Percentiles rank a stretch among this genome's conserved stretches.
phyloP scores from a whole-genome alignment of 2,329 filamentous ascomycete species.

The Fusarium setosum region DNA sequence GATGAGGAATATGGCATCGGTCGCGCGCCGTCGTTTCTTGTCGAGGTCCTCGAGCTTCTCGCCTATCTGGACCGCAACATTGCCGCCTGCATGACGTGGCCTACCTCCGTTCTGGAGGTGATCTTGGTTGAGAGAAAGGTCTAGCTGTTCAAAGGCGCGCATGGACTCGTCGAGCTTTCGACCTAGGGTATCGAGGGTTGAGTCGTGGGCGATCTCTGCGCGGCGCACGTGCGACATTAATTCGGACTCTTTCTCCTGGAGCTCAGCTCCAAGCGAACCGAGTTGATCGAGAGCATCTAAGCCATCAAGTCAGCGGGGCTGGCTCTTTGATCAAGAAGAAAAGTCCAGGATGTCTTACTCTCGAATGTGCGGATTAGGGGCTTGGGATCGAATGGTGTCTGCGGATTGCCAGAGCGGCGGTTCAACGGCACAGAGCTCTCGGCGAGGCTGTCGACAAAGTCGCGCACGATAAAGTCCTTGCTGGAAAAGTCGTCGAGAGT shows the following conservation, averaged over 20 bases:
- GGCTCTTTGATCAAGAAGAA: not conserved
- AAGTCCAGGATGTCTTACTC: constrained; percentile 55
- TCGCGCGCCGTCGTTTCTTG: constrained; percentile 86
- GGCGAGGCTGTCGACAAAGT: constrained; percentile 94
- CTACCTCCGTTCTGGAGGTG: constrained; percentile 50
- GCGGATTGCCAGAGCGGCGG: constrained; percentile 78
- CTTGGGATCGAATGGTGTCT: constrained; percentile 88
- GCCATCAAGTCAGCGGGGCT: constrained; percentile 19
- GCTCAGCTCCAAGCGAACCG: constrained; percentile 79
- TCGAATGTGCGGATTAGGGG: constrained; percentile 97
- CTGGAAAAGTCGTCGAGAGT: constrained; percentile 88
- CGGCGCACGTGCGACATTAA: constrained; percentile 88
- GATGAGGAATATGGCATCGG: constrained; percentile 94
- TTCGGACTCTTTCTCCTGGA: constrained; percentile 92
- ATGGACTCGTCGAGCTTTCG: constrained; percentile 93
- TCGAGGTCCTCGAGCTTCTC: constrained; percentile 95
- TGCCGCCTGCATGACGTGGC: constrained; percentile 73
- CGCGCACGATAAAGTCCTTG: constrained; percentile 96
- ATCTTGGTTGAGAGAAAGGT: constrained; percentile 80
- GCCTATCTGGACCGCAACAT: constrained; percentile 93
- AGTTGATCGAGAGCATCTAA: constrained; percentile 75
- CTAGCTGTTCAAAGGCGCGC: constrained; percentile 89
- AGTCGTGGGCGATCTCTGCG: constrained; percentile 91
- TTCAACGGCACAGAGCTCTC: constrained; percentile 84
- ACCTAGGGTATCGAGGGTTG: constrained; percentile 88